Evolutionary conservation across 441 rosid genomes (phyloP).

Genomic region (Euphorbia celastroides): DNA sequence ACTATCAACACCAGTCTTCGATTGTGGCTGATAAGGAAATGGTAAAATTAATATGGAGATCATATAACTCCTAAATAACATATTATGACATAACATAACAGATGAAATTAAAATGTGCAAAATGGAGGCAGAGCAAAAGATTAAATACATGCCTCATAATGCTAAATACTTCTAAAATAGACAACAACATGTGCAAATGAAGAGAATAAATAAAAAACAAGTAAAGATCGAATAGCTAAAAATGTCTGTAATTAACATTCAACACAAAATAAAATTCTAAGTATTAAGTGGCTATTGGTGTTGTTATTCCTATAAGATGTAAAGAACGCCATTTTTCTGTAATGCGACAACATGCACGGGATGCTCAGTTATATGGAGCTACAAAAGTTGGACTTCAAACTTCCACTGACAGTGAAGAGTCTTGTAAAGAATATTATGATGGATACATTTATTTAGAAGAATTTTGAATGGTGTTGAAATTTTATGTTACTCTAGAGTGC

Average conservation of each 20-base stretch:
- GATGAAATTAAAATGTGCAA: background rate
- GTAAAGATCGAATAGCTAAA: background rate
- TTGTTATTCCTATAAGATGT: background rate
- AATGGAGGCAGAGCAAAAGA: background rate
- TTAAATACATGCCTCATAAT: background rate
- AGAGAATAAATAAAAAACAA: too few relatives aligned
- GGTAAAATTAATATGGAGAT: background rate
- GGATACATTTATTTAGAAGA: background rate
- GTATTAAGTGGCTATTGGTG: background rate
- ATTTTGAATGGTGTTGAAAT: background rate
- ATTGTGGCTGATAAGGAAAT: slow-evolving; percentile 61
- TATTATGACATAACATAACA: background rate
- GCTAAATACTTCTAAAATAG: background rate
- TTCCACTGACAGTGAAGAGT: background rate
- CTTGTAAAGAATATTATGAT: background rate
- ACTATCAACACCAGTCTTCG: slow-evolving; percentile 79
- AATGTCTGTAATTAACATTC: background rate
- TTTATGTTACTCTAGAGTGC: background rate
- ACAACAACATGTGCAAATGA: background rate
- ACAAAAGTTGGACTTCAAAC: background rate
- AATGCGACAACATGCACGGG: background rate
- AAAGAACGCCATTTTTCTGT: background rate
- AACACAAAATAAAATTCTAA: background rate
- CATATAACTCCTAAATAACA: slow-evolving; percentile 1
- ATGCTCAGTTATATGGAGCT: background rate